These are phyloP conservation scores for Boletus pseudo-olivaceus DNA, from an alignment of 768 basidiomycete species.

Conservation along the genomic window DNA sequence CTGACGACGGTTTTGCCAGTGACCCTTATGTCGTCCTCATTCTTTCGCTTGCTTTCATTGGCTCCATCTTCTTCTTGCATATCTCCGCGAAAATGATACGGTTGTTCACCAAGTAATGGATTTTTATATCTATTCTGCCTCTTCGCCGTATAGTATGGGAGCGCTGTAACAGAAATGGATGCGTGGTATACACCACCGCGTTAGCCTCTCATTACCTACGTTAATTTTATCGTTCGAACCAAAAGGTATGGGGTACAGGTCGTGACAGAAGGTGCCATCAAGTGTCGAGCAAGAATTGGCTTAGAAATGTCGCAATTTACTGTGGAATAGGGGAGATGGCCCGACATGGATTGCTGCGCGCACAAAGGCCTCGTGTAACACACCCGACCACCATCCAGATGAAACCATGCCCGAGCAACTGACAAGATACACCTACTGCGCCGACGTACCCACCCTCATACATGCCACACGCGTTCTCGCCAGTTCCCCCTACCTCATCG, in stretches of 20 bases:
- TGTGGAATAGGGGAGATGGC: neutral
- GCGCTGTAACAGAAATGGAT: neutral
- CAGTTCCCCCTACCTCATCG: conserved; percentile 24
- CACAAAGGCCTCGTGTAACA: conserved; percentile 8
- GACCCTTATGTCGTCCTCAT: conserved; percentile 97
- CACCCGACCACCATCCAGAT: neutral
- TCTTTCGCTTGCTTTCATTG: conserved; percentile 94
- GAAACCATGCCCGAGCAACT: conserved; percentile 16
- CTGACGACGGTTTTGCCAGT: conserved; percentile 38
- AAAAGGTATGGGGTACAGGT: too few relatives aligned
- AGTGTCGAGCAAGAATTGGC: neutral
- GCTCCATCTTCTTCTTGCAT: conserved; percentile 97
- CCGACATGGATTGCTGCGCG: neutral
- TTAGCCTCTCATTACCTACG: neutral
- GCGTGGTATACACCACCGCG: neutral
- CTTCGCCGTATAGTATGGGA: neutral
- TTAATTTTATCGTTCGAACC: neutral
- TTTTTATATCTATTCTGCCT: neutral
- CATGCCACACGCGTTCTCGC: conserved; percentile 21
- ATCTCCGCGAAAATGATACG: conserved; percentile 94
- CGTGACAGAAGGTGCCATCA: too few relatives aligned
- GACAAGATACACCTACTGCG: conserved; percentile 23
- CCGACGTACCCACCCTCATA: conserved; percentile 6
- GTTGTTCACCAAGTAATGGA: conserved; percentile 73
- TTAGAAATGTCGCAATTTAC: neutral